Percentiles rank a stretch among this genome's conserved stretches.
phyloP scores from a whole-genome alignment of 140 eudicot genomes.

The Flaveria floridana region DNA sequence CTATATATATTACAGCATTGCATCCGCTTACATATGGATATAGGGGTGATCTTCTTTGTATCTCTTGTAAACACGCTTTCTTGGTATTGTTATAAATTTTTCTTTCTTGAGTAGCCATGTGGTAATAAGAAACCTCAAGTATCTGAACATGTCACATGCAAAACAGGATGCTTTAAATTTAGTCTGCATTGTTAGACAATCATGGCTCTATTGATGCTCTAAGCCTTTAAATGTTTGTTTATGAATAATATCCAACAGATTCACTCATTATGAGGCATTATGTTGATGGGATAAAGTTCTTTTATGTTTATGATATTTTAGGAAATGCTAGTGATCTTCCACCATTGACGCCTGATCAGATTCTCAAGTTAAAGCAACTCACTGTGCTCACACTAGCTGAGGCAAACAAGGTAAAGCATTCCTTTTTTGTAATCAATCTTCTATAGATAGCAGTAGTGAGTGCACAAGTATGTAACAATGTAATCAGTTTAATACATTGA shows the following conservation, averaged over 20 bases:
- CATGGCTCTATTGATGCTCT: neutral
- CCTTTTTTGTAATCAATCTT: conserved; percentile 7
- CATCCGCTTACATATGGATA: neutral
- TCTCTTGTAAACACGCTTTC: neutral
- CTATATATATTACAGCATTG: conserved; percentile 6
- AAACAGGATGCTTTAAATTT: neutral
- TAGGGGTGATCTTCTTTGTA: neutral
- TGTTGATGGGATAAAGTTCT: neutral
- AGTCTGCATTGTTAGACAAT: conserved; percentile 1
- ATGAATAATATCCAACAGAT: neutral
- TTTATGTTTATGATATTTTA: conserved; percentile 35
- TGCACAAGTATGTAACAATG: neutral
- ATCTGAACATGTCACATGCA: conserved; percentile 7
- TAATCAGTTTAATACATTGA: neutral
- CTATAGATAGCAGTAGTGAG: conserved; percentile 11
- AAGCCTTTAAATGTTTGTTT: neutral
- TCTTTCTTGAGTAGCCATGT: neutral
- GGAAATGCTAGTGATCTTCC: conserved; percentile 72
- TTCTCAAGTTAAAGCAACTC: conserved; percentile 85
- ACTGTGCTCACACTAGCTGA: conserved; percentile 91
- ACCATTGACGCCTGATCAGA: conserved; percentile 65
- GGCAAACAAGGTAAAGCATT: conserved; percentile 70
- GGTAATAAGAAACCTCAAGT: neutral
- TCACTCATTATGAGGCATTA: neutral
- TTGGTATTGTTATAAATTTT: neutral